phyloP scores from a whole-genome alignment of 192 early-diverging fungal genomes.

The Coemansia reversa region DNA sequence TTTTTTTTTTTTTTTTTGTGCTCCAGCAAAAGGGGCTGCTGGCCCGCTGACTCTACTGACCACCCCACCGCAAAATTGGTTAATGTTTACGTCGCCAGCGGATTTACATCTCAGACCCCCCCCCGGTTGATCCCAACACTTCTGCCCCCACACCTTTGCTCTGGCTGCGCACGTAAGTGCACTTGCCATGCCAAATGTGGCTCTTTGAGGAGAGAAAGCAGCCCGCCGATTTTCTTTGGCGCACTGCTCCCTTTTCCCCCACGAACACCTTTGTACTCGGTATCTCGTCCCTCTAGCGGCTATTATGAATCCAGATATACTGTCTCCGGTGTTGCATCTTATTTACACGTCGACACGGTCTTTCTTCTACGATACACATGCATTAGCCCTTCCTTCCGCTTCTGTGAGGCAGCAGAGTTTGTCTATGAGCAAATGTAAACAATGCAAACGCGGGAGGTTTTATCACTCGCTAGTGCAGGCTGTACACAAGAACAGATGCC shows the following conservation, averaged over 20 bases:
- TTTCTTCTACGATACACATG: neutral
- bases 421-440: neutral
- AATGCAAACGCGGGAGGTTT: neutral
- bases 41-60: neutral
- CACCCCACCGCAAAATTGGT: neutral
- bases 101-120: neutral
- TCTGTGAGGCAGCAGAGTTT: neutral
- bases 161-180: neutral
- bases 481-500: neutral
- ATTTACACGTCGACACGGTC: neutral
- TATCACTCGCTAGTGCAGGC: neutral
- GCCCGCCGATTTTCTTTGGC: neutral
- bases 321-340: neutral
- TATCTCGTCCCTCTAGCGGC: neutral
- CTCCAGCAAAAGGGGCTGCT: neutral
- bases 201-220: neutral
- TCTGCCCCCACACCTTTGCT: neutral
- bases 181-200: neutral
- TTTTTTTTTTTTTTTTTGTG: neutral
- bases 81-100: neutral
- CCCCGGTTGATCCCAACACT: neutral
- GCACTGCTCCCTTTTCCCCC: neutral
- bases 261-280: neutral
- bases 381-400: neutral
- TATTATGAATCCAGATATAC: conserved; percentile 16